These are phyloP conservation scores for Pistacia atlantica DNA, from an alignment of 345 rosid genomes.

Conservation along the genomic window DNA sequence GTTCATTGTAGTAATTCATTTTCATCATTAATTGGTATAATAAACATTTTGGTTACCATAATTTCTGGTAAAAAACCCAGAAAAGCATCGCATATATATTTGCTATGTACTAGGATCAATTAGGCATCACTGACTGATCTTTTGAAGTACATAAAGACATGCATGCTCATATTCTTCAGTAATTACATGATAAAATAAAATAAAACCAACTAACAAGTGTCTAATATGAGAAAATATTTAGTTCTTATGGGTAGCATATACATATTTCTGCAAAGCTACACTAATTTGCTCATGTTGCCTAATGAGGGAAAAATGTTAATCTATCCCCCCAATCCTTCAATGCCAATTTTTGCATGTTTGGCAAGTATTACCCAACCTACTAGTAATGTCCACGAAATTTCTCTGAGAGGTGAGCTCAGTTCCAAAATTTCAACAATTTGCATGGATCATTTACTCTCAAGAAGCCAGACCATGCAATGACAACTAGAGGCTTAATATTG, in stretches of 20 bases:
- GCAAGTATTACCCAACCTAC: neutral
- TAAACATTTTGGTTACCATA: neutral
- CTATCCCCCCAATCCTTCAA: neutral
- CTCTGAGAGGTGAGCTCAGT: neutral
- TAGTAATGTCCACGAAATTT: neutral
- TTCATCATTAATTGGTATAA: neutral
- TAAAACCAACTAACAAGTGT: neutral
- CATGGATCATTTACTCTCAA: neutral
- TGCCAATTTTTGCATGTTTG: neutral
- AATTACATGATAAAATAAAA: neutral
- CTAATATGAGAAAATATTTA: neutral
- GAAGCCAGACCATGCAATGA: neutral
- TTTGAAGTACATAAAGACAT: neutral
- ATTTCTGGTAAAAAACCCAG: constrained; percentile 3
- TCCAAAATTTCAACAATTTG: neutral
- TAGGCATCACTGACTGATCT: neutral
- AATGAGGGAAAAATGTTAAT: neutral
- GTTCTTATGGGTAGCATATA: neutral
- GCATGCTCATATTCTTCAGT: neutral
- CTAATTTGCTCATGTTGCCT: neutral
- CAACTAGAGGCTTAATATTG: neutral
- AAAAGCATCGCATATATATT: neutral
- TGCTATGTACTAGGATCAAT: neutral
- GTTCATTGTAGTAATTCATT: neutral
- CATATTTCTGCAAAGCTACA: neutral